Conservation (phyloP, 768 basidiomycete species). For the Russula ochroleuca region DNA sequence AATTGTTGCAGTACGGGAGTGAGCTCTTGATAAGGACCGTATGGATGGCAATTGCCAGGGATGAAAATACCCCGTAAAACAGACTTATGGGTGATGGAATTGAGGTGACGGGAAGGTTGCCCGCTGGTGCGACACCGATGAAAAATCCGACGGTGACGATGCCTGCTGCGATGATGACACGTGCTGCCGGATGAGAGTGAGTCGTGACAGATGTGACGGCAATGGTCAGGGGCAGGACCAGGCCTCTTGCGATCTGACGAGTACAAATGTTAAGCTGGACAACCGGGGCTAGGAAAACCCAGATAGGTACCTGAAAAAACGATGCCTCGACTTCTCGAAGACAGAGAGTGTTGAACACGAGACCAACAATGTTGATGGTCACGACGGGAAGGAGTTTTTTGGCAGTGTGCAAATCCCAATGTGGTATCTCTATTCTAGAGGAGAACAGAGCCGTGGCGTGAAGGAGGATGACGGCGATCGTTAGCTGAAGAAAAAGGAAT, state of each 20-base stretch:
- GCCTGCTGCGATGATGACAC: slow-evolving; percentile 55
- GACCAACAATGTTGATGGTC: slow-evolving; percentile 64
- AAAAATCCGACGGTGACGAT: slow-evolving; percentile 75
- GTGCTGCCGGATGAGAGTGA: slow-evolving; percentile 46
- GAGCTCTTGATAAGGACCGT: slow-evolving; percentile 72
- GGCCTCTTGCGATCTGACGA: slow-evolving; percentile 74
- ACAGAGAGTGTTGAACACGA: slow-evolving; percentile 78
- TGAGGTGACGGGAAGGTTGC: slow-evolving; percentile 39
- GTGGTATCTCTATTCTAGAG: slow-evolving; percentile 54
- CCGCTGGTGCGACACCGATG: slow-evolving; percentile 62
- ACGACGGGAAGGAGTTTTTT: slow-evolving; percentile 62
- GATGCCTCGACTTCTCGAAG: slow-evolving; percentile 74
- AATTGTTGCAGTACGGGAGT: slow-evolving; percentile 62
- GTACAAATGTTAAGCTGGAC: not conserved
- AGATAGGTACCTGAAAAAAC: slow-evolving; percentile 61
- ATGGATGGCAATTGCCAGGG: slow-evolving; percentile 71
- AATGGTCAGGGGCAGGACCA: slow-evolving; percentile 81
- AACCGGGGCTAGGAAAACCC: not conserved
- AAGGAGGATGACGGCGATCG: slow-evolving; percentile 62
- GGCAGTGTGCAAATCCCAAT: slow-evolving; percentile 46
- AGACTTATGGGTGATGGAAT: slow-evolving; percentile 55
- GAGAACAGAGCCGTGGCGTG: slow-evolving; percentile 49
- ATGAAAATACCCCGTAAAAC: slow-evolving; percentile 66
- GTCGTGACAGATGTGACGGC: slow-evolving; percentile 60
- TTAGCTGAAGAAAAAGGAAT: slow-evolving; percentile 64